A percentile compares a stretch with the other conserved stretches of the same genome.
Evolutionary conservation across 805 yeast genomes (phyloP).

Genomic region (Wickerhamomyces mucosus): DNA sequence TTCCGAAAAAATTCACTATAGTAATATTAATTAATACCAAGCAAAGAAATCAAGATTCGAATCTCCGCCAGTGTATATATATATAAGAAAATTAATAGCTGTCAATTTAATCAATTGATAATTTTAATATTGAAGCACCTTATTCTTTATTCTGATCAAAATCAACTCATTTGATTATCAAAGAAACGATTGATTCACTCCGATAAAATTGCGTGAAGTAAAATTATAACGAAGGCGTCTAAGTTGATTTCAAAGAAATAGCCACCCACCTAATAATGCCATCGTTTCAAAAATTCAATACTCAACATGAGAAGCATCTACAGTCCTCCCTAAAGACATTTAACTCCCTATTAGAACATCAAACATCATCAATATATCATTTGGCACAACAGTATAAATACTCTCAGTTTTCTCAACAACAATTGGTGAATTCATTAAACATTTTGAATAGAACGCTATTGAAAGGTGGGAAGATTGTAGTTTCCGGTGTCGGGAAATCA

Average conservation of each 20-base stretch:
- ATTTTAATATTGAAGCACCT: no score
- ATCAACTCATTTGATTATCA: no score
- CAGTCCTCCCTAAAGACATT: conserved; percentile 23
- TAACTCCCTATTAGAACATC: conserved; percentile 32
- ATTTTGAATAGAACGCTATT: conserved; percentile 27
- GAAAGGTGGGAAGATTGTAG: conserved; percentile 57
- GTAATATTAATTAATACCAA: no score
- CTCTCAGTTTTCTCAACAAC: conserved; percentile 35
- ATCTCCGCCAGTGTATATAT: neutral
- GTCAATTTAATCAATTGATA: no score
- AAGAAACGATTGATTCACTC: no score
- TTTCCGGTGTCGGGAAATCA: conserved; percentile 82
- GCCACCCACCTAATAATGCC: neutral
- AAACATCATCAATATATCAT: conserved; percentile 37
- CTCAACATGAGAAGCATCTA: conserved; percentile 15
- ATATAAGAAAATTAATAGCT: neutral
- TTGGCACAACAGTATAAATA: conserved; percentile 35
- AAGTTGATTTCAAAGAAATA: neutral
- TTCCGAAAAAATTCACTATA: no score
- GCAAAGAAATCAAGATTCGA: no score
- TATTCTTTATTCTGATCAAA: no score
- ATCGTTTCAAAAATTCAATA: no score
- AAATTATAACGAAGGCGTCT: no score
- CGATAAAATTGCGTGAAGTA: no score
- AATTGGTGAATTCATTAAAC: conserved; percentile 33